Evolutionary conservation across 208 protist species (phyloP), one percentile per base, ranked within the genome.

Genomic region (Acanthamoeba triangularis): DNA sequence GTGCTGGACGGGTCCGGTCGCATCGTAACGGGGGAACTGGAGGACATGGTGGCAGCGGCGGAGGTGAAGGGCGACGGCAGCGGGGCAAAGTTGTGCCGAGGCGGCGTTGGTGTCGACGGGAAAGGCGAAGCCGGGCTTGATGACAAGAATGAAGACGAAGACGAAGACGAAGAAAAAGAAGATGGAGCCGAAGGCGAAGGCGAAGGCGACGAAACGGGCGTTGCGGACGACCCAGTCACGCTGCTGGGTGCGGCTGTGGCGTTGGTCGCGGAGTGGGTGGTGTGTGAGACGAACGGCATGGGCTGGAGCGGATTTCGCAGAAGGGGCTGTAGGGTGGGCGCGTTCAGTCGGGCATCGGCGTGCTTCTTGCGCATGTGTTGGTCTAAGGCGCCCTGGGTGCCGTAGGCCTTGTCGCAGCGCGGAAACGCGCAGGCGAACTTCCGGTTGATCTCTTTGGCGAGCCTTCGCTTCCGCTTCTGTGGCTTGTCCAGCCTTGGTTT

Each of bases 341-440:
- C 1, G n/a, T 16, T 1, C 33, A 76, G 23, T 33, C 35, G 67
- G 1, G 35, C 28, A 10, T n/a, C 67, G 23, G 67, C n/a, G n/a
- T 76, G 67, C 67, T 76, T 76, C 35, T 76, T 33, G 7, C n/a
- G 14, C 67, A 76, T 41, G 67, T 76, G 67, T 7, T 76, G 67
- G 35, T 76, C 67, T 2, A 76, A 7, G 23, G 67, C 67, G 67
- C 67, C 67, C 67, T 76, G 67, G 23, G 67, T 44, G 67, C 76
- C 47, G 76, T 85, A 85, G 14, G 76, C 76, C 76, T 85, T 85
- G 14, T 59, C 76, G 20, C 76, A 85, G 76, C 76, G 76, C 10
- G 76, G 76, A 3, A 59, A 49, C 41, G 35, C 2, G 76, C 76
- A 85, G 18, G 25, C 14, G 25, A 85, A 85, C 47, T 14, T n/a